Base-by-base conservation (phyloP, 768 basidiomycete genomes). In the Pulveroboletus sp. region DNA sequence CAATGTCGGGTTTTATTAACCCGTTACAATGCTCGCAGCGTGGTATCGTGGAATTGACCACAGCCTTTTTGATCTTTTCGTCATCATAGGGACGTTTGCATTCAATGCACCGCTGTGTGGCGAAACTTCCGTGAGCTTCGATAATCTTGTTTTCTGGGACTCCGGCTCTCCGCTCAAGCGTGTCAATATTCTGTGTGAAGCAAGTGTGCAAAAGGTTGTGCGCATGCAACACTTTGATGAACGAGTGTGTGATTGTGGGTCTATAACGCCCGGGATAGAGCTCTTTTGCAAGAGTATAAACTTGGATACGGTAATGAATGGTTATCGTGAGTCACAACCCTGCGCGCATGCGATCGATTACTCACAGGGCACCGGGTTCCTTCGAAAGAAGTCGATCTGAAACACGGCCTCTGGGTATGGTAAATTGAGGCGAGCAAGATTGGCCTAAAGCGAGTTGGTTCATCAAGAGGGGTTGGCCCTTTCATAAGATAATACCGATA, bases 371-470 rank as follows among this genome's bases (percentile, higher is more conserved):
- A 81, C 71, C 4, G 92, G 93, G 52, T 90, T 89, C 37, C 69
- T 62, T 56, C 81, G 75, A 74, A 97, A 94, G 72, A 85, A 98
- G 41, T 74, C 72, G 59, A 98, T 87, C 56, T 97, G 90, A 59
- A 98, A 98, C 25, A 97, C 94, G 0, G 94, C 94, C 61, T 98
- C 94, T 0, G 94, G 93, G 59, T 87, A 83, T n/a, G 93, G 94
- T 13, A 92, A 76, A 16, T 86, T 85, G 36, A 92, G 69, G 52
- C 82, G 75, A 23, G 84, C 81, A 27, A 91, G 76, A 61, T 92
- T 90, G 11, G 87, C 80, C 89, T 92, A 62, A 39, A 38, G 43
- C 17, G 6, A 38, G 24, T 21, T 33, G 17, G 13, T 19, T 17
- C 29, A 45, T 53, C 44, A 58, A 29, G 14, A 25, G 37, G 14